phyloP scores from a whole-genome alignment of 208 protist genomes.

The Trypanosoma brucei region DNA sequence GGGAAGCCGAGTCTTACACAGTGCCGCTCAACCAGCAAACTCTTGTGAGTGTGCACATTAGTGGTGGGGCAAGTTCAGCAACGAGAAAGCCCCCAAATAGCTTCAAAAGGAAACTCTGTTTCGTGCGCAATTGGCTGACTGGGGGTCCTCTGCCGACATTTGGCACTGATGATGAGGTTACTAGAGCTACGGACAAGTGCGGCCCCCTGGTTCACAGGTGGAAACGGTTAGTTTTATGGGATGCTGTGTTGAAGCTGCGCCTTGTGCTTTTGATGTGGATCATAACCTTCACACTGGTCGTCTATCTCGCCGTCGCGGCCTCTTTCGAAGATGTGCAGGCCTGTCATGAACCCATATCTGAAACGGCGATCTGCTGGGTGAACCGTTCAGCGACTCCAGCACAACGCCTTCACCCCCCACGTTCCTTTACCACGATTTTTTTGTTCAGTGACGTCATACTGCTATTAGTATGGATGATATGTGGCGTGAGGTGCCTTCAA shows the following conservation, averaged over 20 bases:
- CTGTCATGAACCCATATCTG: constrained; percentile 14
- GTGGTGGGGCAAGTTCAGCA: no score
- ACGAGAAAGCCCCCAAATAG: no score
- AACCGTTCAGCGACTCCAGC: background rate
- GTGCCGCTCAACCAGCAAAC: no score
- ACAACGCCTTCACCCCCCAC: constrained; percentile 10
- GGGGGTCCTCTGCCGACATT: no score
- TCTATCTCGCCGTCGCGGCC: background rate
- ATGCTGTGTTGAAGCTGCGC: constrained; percentile 3
- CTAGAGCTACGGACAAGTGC: no score
- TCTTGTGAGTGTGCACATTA: no score
- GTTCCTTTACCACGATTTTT: constrained; percentile 5
- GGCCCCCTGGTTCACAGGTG: no score
- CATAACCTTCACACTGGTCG: background rate
- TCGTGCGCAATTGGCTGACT: no score
- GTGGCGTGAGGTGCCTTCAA: constrained; percentile 9
- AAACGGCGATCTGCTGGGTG: constrained; percentile 6
- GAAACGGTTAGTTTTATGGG: constrained; percentile 7
- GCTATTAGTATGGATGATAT: constrained; percentile 8
- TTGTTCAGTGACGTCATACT: constrained; percentile 13
- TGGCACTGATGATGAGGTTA: no score
- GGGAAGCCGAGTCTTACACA: no score
- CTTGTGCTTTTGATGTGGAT: background rate
- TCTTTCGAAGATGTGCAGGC: background rate
- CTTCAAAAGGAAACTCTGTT: no score